A percentile compares a stretch with the other conserved stretches of the same genome.
phyloP scores from a whole-genome alignment of 2,329 filamentous ascomycete species.

The Phialophora tarda region DNA sequence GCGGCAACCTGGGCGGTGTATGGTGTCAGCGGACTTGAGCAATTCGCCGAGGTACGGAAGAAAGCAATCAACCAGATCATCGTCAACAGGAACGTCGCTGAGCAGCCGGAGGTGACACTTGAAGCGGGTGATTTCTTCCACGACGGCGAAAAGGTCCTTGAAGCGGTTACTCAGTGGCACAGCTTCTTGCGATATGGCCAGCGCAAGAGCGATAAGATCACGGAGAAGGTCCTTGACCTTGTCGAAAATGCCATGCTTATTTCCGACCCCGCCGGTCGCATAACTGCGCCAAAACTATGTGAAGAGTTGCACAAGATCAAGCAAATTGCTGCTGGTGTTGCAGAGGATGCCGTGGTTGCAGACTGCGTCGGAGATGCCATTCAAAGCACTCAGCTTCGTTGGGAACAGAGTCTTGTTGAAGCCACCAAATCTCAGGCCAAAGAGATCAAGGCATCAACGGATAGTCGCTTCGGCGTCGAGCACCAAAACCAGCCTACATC shows the following conservation, averaged over 20 bases:
- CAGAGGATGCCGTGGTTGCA: not conserved
- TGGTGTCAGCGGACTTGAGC: conserved; percentile 43
- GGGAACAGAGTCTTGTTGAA: not conserved
- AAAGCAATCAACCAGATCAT: conserved; percentile 21
- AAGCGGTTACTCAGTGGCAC: conserved; percentile 2
- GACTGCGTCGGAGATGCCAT: not conserved
- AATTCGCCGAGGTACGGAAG: conserved; percentile 40
- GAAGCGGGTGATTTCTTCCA: conserved; percentile 8
- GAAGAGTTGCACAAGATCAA: not conserved
- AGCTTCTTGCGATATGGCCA: not conserved
- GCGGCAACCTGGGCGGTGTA: conserved; percentile 49
- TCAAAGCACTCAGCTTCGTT: not conserved
- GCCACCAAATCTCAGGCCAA: not conserved
- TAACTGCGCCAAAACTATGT: not conserved
- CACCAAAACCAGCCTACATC: not conserved
- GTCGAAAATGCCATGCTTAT: not conserved
- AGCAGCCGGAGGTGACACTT: not conserved
- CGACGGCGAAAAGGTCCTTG: conserved; percentile 4
- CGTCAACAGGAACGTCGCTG: not conserved
- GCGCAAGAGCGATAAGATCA: not conserved
- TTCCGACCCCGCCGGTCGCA: not conserved
- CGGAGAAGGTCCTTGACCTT: conserved; percentile 4
- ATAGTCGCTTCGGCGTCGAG: not conserved
- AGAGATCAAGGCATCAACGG: not conserved
- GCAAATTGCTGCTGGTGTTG: not conserved